Evolutionary conservation across 2,329 filamentous ascomycete genomes (phyloP).

Genomic region (Monilinia aucupariae): DNA sequence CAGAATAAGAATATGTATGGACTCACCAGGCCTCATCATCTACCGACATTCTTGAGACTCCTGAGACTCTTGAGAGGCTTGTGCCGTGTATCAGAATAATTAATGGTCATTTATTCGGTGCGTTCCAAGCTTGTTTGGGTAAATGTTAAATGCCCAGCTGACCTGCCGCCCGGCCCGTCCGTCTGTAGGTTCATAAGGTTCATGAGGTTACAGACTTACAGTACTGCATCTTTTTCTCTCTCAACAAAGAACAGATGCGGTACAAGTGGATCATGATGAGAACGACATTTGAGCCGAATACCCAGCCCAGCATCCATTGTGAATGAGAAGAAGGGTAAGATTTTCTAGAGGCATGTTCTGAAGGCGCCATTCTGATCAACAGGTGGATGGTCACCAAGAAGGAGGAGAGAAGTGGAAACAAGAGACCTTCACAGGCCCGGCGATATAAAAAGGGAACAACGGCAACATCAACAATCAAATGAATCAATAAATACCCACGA

Average conservation of each 20-base stretch:
- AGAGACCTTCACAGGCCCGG: not conserved
- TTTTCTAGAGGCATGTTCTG: not conserved
- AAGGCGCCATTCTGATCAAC: not conserved
- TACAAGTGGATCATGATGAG: not conserved
- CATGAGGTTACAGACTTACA: too few relatives aligned
- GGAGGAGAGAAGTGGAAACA: too few relatives aligned
- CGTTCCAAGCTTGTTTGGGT: too few relatives aligned
- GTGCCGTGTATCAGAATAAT: too few relatives aligned
- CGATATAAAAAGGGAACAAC: not conserved
- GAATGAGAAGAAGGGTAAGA: not conserved
- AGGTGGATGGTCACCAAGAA: not conserved
- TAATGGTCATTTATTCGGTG: too few relatives aligned
- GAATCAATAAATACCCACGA: too few relatives aligned
- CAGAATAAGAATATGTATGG: too few relatives aligned
- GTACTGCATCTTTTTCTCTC: too few relatives aligned
- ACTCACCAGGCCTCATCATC: too few relatives aligned
- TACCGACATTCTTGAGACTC: too few relatives aligned
- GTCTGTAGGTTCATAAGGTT: not conserved
- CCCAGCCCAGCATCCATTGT: not conserved
- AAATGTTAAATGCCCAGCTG: not conserved
- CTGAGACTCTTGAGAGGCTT: too few relatives aligned
- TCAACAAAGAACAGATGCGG: not conserved
- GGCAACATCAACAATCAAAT: not conserved
- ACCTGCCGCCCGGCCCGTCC: not conserved
- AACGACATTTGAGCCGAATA: not conserved